A percentile compares a stretch with the other conserved stretches of the same genome.
Evolutionary conservation across 108 stramenopile genomes (phyloP).

Genomic region (Heterococcus sp.): DNA sequence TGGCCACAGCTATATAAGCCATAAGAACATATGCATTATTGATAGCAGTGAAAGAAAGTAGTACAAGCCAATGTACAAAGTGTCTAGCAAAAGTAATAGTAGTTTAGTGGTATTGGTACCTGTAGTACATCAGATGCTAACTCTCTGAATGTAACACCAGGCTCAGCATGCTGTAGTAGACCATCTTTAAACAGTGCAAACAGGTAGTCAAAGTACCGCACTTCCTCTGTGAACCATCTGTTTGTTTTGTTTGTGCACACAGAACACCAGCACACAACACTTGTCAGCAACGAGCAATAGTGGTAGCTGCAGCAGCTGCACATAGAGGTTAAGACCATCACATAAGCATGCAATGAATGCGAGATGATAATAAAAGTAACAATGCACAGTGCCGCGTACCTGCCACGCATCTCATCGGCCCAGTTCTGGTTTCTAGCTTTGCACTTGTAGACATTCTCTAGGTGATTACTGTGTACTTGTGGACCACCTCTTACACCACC

Average conservation of each 20-base stretch:
- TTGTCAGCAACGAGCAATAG: background rate
- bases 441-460: too few species aligned
- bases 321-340: background rate
- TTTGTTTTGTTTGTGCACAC: background rate
- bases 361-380: background rate
- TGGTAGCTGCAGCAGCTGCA: background rate
- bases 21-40: too few species aligned
- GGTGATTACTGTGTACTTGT: background rate
- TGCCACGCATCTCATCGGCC: background rate
- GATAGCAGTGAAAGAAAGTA: too few species aligned
- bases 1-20: too few species aligned
- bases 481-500: background rate
- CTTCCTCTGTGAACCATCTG: background rate
- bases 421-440: background rate
- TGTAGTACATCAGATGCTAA: background rate
- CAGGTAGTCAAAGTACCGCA: background rate
- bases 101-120: too few species aligned
- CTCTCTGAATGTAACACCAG: background rate
- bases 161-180: background rate
- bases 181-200: slow-evolving; percentile 2
- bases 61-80: too few species aligned
- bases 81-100: too few species aligned
- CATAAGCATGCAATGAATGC: background rate
- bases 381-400: background rate
- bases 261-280: background rate